Evolutionary conservation across 768 basidiomycete genomes (phyloP).

Genomic region (Russula olivacea): DNA sequence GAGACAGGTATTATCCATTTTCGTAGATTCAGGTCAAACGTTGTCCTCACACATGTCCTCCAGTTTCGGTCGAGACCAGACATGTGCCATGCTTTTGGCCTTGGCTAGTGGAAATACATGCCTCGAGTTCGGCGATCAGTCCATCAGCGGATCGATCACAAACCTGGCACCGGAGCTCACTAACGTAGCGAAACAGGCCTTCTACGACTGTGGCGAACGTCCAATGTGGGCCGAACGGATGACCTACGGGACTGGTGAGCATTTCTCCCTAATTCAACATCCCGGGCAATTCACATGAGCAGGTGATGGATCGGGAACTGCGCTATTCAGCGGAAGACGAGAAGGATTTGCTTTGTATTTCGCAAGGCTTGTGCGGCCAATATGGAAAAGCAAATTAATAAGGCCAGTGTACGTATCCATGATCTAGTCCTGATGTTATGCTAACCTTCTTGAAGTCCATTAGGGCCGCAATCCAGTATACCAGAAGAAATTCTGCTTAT

Average conservation of each 20-base stretch:
- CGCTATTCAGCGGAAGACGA: constrained; percentile 79
- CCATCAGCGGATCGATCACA: constrained; percentile 41
- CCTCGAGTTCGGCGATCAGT: constrained; percentile 51
- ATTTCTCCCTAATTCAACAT: not conserved
- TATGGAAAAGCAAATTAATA: constrained; percentile 84
- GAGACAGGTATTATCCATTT: constrained; percentile 48
- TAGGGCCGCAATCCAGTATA: constrained; percentile 36
- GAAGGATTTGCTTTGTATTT: constrained; percentile 88
- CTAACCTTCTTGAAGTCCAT: constrained; percentile 15
- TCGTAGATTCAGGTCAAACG: constrained; percentile 4
- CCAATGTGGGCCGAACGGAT: constrained; percentile 76
- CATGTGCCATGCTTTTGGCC: constrained; percentile 85
- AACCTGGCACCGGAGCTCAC: constrained; percentile 57
- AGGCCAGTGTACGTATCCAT: constrained; percentile 44
- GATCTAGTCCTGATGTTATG: not conserved
- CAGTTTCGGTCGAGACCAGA: constrained; percentile 89
- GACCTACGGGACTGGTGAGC: constrained; percentile 67
- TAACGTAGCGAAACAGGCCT: constrained; percentile 73
- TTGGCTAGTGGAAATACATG: constrained; percentile 83
- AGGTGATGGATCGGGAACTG: constrained; percentile 47
- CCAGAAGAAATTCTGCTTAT: constrained; percentile 56
- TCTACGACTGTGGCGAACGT: constrained; percentile 80
- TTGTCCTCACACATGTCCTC: constrained; percentile 8
- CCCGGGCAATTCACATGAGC: not conserved
- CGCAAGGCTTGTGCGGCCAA: constrained; percentile 73